phyloP scores from a whole-genome alignment of 1,284 basidiomycete genomes.

The Apiotrichum brassicae region DNA sequence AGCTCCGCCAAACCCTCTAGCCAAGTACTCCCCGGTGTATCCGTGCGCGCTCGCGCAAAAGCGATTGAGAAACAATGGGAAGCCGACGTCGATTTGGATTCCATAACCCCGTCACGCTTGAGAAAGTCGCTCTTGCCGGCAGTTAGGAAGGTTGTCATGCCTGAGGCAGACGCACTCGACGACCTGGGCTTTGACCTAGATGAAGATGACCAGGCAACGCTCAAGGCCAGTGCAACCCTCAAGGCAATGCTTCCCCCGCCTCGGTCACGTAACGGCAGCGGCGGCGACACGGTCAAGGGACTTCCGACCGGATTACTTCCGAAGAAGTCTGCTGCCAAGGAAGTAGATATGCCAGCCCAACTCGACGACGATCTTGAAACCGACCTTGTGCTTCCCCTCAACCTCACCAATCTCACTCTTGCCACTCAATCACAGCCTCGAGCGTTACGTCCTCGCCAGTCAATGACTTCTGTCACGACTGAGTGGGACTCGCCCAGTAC shows the following conservation, averaged over 20 bases:
- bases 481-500: conserved; percentile 21
- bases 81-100: conserved; percentile 31
- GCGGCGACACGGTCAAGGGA: conserved; percentile 8
- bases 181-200: conserved; percentile 34
- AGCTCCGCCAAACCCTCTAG: conserved; percentile 11
- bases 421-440: conserved; percentile 23
- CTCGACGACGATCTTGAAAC: conserved; percentile 28
- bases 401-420: conserved; percentile 36
- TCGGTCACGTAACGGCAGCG: conserved; percentile 10
- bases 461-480: conserved; percentile 26
- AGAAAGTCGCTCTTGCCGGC: background rate
- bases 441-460: conserved; percentile 22
- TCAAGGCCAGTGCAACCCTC: conserved; percentile 40
- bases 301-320: background rate
- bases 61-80: conserved; percentile 27
- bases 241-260: conserved; percentile 40
- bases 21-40: conserved; percentile 14
- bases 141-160: conserved; percentile 10
- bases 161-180: conserved; percentile 33
- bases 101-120: background rate
- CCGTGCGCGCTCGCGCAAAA: conserved; percentile 24
- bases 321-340: background rate
- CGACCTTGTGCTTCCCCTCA: conserved; percentile 40
- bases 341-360: background rate
- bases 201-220: conserved; percentile 39